Percentiles rank a stretch among this genome's conserved stretches.
phyloP scores from a whole-genome alignment of 1,284 basidiomycete genomes.

The Microbotryum scabiosae region DNA sequence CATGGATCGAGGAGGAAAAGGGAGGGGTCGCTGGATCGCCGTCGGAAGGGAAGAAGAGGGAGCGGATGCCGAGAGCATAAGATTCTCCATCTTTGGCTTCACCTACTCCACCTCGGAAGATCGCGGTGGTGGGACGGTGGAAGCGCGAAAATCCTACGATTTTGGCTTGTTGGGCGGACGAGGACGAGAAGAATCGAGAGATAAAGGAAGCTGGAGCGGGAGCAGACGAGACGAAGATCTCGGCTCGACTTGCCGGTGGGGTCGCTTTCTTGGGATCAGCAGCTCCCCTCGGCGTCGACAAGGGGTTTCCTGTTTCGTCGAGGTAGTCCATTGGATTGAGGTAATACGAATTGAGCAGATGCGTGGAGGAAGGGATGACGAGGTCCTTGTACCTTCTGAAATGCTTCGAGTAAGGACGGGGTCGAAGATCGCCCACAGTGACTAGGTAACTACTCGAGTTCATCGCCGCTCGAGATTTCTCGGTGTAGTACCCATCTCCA shows the following conservation, averaged over 20 bases:
- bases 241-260: background rate
- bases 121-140: slow-evolving; percentile 7
- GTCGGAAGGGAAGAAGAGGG: slow-evolving; percentile 20
- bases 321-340: slow-evolving; percentile 25
- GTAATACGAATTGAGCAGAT: slow-evolving; percentile 24
- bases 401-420: slow-evolving; percentile 12
- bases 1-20: slow-evolving; percentile 3
- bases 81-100: slow-evolving; percentile 7
- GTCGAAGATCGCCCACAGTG: slow-evolving; percentile 22
- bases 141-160: background rate
- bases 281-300: slow-evolving; percentile 1
- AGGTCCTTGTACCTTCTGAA: slow-evolving; percentile 18
- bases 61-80: slow-evolving; percentile 20
- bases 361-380: slow-evolving; percentile 24
- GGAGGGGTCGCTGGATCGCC: background rate
- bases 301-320: slow-evolving; percentile 6
- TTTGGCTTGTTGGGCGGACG: no score
- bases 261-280: background rate
- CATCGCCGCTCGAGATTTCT: slow-evolving; percentile 14
- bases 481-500: slow-evolving; percentile 25
- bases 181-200: background rate
- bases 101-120: slow-evolving; percentile 26
- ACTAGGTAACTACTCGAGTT: slow-evolving; percentile 23
- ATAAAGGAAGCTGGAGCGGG: no score
- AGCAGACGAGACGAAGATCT: slow-evolving; percentile 5